A percentile compares a stretch with the other conserved stretches of the same genome.
Evolutionary conservation across 257 asterid genomes (phyloP).

Genomic region (Solanum chiquidenum): DNA sequence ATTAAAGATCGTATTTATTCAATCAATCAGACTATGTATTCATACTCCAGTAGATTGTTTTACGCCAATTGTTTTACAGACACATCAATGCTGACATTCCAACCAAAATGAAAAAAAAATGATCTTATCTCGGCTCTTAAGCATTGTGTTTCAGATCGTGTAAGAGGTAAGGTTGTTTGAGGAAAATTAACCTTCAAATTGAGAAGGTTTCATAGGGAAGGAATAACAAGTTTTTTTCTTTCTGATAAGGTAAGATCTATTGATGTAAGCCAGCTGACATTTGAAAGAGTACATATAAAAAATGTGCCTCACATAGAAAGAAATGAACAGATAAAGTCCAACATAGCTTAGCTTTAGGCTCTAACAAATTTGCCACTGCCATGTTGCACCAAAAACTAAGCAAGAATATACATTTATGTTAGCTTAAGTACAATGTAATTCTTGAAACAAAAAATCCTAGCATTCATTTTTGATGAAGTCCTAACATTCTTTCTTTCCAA

Average conservation of each 20-base stretch:
- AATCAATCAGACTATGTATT: background rate
- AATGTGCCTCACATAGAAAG: background rate
- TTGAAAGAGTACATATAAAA: background rate
- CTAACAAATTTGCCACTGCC: background rate
- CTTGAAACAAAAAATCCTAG: background rate
- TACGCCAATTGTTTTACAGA: background rate
- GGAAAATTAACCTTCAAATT: background rate
- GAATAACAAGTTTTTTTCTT: background rate
- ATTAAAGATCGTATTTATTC: background rate
- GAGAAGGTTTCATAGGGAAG: background rate
- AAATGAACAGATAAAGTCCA: background rate
- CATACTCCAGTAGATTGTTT: background rate
- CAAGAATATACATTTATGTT: background rate
- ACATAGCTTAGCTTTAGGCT: background rate
- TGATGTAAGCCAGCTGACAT: background rate
- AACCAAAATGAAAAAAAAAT: background rate
- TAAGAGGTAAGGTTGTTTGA: background rate
- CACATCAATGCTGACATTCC: background rate
- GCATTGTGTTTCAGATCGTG: background rate
- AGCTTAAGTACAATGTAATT: background rate
- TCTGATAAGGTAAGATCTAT: background rate
- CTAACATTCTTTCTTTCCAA: background rate
- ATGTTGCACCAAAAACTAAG: background rate
- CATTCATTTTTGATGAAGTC: background rate
- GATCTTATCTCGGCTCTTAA: background rate